Evolutionary conservation across 2,329 filamentous ascomycete genomes (phyloP).

Genomic region (Colletotrichum endophyticum): DNA sequence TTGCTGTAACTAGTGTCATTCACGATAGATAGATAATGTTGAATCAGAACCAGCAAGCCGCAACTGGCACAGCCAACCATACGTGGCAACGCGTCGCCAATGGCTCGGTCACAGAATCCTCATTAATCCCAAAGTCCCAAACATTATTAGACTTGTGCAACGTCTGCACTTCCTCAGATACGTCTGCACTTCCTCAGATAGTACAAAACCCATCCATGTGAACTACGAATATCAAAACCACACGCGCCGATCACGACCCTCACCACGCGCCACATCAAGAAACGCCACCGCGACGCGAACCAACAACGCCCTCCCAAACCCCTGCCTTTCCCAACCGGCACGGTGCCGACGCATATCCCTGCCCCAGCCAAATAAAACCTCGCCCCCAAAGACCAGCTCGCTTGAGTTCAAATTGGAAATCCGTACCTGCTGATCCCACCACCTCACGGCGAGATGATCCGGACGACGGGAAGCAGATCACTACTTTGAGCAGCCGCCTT

Average conservation of each 20-base stretch:
- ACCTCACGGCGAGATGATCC: not conserved
- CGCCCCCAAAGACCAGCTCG: not conserved
- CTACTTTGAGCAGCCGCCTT: not conserved
- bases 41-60: too few relatives aligned
- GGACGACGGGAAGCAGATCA: conserved; percentile 9
- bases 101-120: fast-evolving
- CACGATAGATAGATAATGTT: too few relatives aligned
- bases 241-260: not conserved
- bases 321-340: not conserved
- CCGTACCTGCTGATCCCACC: not conserved
- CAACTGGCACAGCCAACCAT: not conserved
- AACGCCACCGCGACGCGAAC: not conserved
- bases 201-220: fast-evolving
- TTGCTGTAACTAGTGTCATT: too few relatives aligned
- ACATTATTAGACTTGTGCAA: fast-evolving
- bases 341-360: not conserved
- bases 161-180: too few relatives aligned
- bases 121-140: not conserved
- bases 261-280: not conserved
- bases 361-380: not conserved
- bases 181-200: not conserved
- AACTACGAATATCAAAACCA: not conserved
- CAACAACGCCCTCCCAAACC: not conserved
- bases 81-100: too few relatives aligned
- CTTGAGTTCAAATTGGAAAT: not conserved